Percentiles rank a stretch among this genome's conserved stretches.
Evolutionary conservation across 2,329 filamentous ascomycete species (phyloP).

Genomic region (Arthrobotrys sinensis): DNA sequence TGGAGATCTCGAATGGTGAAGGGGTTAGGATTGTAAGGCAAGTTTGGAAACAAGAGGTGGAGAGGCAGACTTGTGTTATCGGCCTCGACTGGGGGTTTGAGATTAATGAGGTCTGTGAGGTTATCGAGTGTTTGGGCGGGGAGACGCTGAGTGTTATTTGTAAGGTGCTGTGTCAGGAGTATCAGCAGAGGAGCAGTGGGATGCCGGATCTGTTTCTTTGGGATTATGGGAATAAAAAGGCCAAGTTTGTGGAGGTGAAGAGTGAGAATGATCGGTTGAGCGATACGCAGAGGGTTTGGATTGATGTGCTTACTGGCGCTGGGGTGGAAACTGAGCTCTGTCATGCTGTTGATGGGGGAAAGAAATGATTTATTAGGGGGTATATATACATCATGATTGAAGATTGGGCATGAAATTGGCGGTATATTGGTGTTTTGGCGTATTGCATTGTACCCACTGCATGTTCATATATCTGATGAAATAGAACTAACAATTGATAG

Average conservation of each 20-base stretch:
- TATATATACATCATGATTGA: constrained; percentile 19
- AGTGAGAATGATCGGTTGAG: constrained; percentile 92
- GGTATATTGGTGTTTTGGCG: neutral
- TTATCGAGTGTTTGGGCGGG: constrained; percentile 83
- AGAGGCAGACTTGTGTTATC: constrained; percentile 85
- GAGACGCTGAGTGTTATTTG: constrained; percentile 86
- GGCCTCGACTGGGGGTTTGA: constrained; percentile 93
- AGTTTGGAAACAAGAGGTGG: constrained; percentile 79
- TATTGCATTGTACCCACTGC: neutral
- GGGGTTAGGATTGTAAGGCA: constrained; percentile 77
- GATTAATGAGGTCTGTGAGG: constrained; percentile 82
- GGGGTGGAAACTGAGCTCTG: constrained; percentile 85
- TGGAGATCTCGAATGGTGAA: constrained; percentile 86
- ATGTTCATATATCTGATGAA: neutral
- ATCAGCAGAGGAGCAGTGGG: constrained; percentile 85
- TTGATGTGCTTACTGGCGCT: constrained; percentile 88
- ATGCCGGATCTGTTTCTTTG: constrained; percentile 95
- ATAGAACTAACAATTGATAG: neutral
- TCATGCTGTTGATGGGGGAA: constrained; percentile 35
- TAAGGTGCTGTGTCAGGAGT: constrained; percentile 95
- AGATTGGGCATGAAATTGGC: neutral
- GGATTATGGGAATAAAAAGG: constrained; percentile 70
- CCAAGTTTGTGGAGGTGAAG: constrained; percentile 73
- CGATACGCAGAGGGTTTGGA: constrained; percentile 96
- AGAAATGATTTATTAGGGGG: constrained; percentile 8